These are phyloP conservation scores for Trichoderma hamatum DNA, from an alignment of 2,329 filamentous ascomycete genomes.

Conservation along the genomic window DNA sequence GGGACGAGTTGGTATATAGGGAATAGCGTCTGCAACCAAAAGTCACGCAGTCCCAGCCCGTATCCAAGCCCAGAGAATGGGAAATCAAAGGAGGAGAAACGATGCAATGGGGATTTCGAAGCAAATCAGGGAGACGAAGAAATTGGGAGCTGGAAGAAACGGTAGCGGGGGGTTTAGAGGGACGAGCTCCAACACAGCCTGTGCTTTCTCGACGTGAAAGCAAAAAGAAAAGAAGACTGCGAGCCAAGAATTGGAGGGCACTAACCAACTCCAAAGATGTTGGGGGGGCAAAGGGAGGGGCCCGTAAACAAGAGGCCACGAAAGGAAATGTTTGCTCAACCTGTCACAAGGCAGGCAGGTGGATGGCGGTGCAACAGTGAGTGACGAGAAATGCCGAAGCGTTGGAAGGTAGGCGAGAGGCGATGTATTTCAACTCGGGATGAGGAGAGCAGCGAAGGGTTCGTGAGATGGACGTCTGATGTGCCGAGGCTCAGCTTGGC, in stretches of 20 bases:
- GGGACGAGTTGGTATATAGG: background rate
- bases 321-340: slow-evolving; percentile 27
- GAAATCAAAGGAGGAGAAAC: background rate
- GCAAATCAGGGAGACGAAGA: background rate
- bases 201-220: background rate
- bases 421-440: background rate
- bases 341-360: slow-evolving; percentile 29
- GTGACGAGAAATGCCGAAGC: slow-evolving; percentile 20
- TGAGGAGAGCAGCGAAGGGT: background rate
- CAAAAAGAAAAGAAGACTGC: slow-evolving; percentile 1
- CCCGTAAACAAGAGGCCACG: slow-evolving; percentile 20
- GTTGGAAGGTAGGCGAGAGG: slow-evolving; percentile 19
- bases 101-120: background rate
- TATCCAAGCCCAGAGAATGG: background rate
- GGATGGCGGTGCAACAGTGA: slow-evolving; percentile 27
- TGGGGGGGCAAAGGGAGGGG: slow-evolving; percentile 5
- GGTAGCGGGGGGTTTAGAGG: background rate
- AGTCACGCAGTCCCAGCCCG: background rate
- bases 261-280: background rate
- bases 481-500: slow-evolving; percentile 5
- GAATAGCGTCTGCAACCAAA: slow-evolving; percentile 5
- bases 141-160: background rate
- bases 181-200: background rate
- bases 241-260: slow-evolving; percentile 7
- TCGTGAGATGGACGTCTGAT: slow-evolving; percentile 2